Evolutionary conservation across 1,284 basidiomycete genomes (phyloP), one percentile per base, ranked within the genome.

Genomic region (Ustilago hordei): DNA sequence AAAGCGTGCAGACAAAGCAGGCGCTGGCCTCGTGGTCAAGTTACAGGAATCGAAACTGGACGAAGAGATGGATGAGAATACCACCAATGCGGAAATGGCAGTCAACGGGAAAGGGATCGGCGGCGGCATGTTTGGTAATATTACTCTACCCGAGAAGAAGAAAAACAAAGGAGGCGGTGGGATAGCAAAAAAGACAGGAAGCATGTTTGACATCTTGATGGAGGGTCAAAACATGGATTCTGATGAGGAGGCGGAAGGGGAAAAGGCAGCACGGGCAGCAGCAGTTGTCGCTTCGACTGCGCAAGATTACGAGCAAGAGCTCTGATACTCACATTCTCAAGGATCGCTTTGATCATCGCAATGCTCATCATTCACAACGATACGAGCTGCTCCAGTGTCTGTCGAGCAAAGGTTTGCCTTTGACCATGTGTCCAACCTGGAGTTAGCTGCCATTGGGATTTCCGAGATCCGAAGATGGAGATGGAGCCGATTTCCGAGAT

Each of bases 161-260:
- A 56, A 55, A 34, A 63, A 55, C 36, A 19, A 41, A 12, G 19
- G 35, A 12, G 23, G n/a, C 15, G 32, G 4, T 47, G 35, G 35
- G 23, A 35, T 19, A 17, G 43, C 32, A 28, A 41, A 17, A 36
- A 62, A 54, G 35, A 75, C 73, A 17, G 73, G 73, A 13, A 75
- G 73, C 31, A 75, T 75, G 73, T 75, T 75, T 64, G 73, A 75
- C 45, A 55, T 75, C 9, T 35, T 75, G 23, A 41, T 68, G 54
- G 47, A 67, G 45, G 55, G 50, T 17, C 64, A 66, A 47, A 57
- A 67, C 55, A 60, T 56, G 59, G 60, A 69, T 0, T 52, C 60
- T 28, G 54, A 54, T 17, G 63, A 67, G 6, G 55, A 60, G 35
- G 43, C 58, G n/a, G 23, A 55, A 13, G 62, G 35, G 28, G 48